These are phyloP conservation scores for Fusarium siculi DNA, from an alignment of 2,329 filamentous ascomycete genomes.

Conservation along the genomic window DNA sequence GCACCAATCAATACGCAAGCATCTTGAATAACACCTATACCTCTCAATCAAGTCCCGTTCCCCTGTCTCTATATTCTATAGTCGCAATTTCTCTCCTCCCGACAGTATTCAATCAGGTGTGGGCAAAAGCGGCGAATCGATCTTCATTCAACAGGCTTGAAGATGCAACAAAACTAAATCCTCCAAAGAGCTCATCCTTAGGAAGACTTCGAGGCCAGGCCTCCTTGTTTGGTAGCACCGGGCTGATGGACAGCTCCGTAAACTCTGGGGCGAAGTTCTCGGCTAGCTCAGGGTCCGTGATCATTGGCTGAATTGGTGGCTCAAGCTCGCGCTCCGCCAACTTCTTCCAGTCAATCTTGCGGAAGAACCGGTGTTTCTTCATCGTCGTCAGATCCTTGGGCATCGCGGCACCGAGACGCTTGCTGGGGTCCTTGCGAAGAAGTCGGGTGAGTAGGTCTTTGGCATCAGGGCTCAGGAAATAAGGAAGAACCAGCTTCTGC, in stretches of 20 bases:
- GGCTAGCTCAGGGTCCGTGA: slow-evolving; percentile 93
- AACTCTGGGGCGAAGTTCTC: slow-evolving; percentile 98
- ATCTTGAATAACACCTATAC: slow-evolving; percentile 3
- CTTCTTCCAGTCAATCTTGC: slow-evolving; percentile 93
- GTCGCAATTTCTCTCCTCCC: not conserved
- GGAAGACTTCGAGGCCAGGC: slow-evolving; percentile 53
- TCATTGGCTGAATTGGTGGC: slow-evolving; percentile 90
- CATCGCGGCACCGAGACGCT: slow-evolving; percentile 89
- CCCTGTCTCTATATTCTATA: not conserved
- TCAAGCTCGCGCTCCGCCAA: slow-evolving; percentile 84
- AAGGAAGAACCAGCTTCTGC: slow-evolving; percentile 88
- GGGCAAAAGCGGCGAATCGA: slow-evolving; percentile 50
- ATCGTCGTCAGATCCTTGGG: slow-evolving; percentile 86
- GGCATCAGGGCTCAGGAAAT: slow-evolving; percentile 89
- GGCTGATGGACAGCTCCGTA: slow-evolving; percentile 84
- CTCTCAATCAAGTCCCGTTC: slow-evolving; percentile 2
- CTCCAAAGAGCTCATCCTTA: slow-evolving; percentile 69
- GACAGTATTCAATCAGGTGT: slow-evolving; percentile 19
- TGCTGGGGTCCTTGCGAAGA: slow-evolving; percentile 89
- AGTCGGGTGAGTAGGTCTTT: slow-evolving; percentile 93
- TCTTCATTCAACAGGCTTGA: slow-evolving; percentile 65
- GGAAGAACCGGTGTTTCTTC: slow-evolving; percentile 96
- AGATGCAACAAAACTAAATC: slow-evolving; percentile 72
- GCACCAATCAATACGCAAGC: slow-evolving; percentile 4
- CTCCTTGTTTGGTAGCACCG: slow-evolving; percentile 64